Base-by-base conservation (phyloP, 1,139 yeast species). In the Protomyces pachydermus region DNA sequence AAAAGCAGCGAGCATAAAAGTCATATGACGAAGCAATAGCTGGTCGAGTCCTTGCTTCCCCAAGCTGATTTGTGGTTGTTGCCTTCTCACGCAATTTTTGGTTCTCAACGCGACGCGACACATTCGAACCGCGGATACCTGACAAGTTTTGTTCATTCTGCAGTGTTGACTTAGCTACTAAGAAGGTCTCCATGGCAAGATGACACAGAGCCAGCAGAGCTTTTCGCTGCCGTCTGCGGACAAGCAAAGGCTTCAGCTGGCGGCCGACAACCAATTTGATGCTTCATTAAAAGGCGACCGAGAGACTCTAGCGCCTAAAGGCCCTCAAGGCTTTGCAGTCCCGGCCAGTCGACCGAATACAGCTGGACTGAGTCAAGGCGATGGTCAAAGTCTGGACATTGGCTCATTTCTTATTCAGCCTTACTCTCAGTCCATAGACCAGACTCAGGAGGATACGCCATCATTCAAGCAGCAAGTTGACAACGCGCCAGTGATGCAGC, bases 391-490 rank as follows among this genome's bases (percentile, higher is more conserved):
- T 6, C 32, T 28, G 32, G 45, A 34, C 4, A 8, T 52, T 28
- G 42, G 34, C 42, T 34, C 42, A 10, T 4, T 58, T 6, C 52
- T 58, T 32, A 39, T 51, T 18, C 53, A 51, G 42, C 34, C 50
- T 50, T 58, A 58, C 23, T 52, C 62, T 12, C 62, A 58, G n/a
- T 25, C 34, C 16, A 32, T 52, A 48, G 34, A 55, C 8, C 62
- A 51, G 34, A 58, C 62, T 12, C 62, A 58, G 52, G 62, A 58
- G 45, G 62, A 58, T 39, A 58, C 62, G 16, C 32, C 62, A 1
- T 58, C 62, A 12, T 51, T 58, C 52, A 25, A 45, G 18, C 62
- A 42, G 28, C 62, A 39, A n/a, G 34, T 52, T 9, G 62, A 58
- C 20, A 18, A 58, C 6, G 62, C 62, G 5, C 56, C 62, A 3